Base-by-base conservation (phyloP, 768 basidiomycete species). In the Rhodotorula paludigena region DNA sequence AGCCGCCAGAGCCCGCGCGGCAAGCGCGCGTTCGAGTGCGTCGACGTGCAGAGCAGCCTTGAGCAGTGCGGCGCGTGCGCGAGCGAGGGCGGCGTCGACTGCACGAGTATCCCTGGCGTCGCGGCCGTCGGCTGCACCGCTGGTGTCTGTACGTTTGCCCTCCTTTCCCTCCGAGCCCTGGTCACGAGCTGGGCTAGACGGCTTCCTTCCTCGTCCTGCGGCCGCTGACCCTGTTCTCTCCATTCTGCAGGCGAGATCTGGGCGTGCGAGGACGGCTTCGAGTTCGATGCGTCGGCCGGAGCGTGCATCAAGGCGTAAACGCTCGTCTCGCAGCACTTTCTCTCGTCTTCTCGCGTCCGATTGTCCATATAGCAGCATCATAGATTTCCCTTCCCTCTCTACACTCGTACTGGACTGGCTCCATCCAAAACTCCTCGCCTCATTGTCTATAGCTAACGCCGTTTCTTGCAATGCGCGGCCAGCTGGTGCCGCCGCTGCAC, bases 1-100 rank as follows among this genome's bases (percentile, higher is more conserved):
- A 28, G 25, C 6, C n/a, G 8, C 5, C 3, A 0, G n/a, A n/a
- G n/a, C n/a, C n/a, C n/a, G n/a, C n/a, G n/a, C n/a, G n/a, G n/a
- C n/a, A 3, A 21, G 49, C 10, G 28, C 6, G 61, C 52, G 25
- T 63, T 60, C 61, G 69, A 71, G 62, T 71, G 69, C 61, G 28
- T 71, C 51, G 69, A 71, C 59, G 23, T 30, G 25, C 30, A 42
- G 67, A 53, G 56, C 35, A 35, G 54, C 57, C 60, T 70, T 25
- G 64, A 65, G 56, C 60, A 62, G 45, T 70, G 64, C 45, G 69
- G 69, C 32, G 69, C 51, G 15, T 70, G 69, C 57, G 49, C 55
- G 25, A 16, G 14, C 7, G 12, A 32, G 15, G 60, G 60, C n/a
- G 69, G 69, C 25, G 53, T 56, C 32, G 69, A 71, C 62, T 71